Percentiles rank a stretch among this genome's conserved stretches.
phyloP scores from a whole-genome alignment of 1,284 basidiomycete species.

The Malassezia yamatoensis region DNA sequence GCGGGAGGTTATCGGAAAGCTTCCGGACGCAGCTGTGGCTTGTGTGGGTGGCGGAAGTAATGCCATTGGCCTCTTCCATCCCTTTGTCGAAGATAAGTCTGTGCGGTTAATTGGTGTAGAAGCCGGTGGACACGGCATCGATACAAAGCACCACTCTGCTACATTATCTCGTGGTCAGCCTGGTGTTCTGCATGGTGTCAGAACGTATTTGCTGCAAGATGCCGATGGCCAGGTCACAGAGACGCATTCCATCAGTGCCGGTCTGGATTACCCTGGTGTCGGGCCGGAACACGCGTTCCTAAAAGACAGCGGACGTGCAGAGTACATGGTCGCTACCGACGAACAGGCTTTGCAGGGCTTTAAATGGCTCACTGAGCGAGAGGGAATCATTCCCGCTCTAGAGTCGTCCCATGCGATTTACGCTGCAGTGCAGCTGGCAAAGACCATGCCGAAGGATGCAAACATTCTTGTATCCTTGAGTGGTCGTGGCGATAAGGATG shows the following conservation, averaged over 20 bases:
- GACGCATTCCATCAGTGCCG: constrained; percentile 93
- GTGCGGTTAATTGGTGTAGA: constrained; percentile 45
- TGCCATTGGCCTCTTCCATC: constrained; percentile 63
- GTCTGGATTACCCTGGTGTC: constrained; percentile 62
- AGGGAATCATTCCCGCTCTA: constrained; percentile 95
- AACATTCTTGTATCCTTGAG: constrained; percentile 65
- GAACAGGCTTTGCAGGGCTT: constrained; percentile 87
- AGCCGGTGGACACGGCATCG: constrained; percentile 60
- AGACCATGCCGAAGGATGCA: constrained; percentile 68
- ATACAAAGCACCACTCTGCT: constrained; percentile 78
- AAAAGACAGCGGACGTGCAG: constrained; percentile 83
- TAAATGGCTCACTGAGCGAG: constrained; percentile 75
- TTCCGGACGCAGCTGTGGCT: constrained; percentile 88
- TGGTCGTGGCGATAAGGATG: constrained; percentile 87
- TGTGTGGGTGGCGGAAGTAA: constrained; percentile 97
- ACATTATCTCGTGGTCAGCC: constrained; percentile 79
- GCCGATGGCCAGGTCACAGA: constrained; percentile 83
- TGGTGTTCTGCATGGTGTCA: constrained; percentile 89
- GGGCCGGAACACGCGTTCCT: constrained; percentile 96
- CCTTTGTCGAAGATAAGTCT: constrained; percentile 35
- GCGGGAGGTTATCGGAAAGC: constrained; percentile 62
- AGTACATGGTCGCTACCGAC: constrained; percentile 86
- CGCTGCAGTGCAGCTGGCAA: constrained; percentile 75
- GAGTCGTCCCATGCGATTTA: constrained; percentile 94
- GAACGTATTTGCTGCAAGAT: constrained; percentile 87